Conservation (phyloP, 768 basidiomycete species). For the Mycena filopes region DNA sequence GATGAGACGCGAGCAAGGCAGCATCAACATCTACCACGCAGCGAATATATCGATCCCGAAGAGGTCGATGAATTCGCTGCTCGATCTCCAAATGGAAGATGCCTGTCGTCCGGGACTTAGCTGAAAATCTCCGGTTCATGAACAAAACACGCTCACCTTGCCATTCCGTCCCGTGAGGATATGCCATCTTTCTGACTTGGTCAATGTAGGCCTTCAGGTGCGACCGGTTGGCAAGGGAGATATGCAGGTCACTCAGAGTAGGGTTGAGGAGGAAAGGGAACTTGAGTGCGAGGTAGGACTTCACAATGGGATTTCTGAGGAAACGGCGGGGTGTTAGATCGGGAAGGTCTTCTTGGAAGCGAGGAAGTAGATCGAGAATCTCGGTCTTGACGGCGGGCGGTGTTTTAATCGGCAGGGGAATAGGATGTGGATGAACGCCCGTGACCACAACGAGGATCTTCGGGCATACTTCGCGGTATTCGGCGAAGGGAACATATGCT, state of each 20-base stretch:
- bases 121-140: no score
- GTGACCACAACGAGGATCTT: conserved; percentile 24
- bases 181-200: conserved; percentile 15
- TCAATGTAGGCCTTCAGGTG: conserved; percentile 37
- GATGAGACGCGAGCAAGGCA: no score
- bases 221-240: no score
- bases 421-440: conserved; percentile 34
- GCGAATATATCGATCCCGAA: no score
- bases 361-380: conserved; percentile 25
- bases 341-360: conserved; percentile 30
- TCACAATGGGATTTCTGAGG: conserved; percentile 34
- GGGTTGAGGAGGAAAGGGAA: conserved; percentile 30
- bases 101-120: no score
- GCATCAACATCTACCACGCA: no score
- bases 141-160: no score
- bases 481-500: no score
- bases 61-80: no score
- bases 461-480: conserved; percentile 27
- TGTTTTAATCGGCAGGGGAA: conserved; percentile 36
- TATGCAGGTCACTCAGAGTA: conserved; percentile 39
- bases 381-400: conserved; percentile 26
- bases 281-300: conserved; percentile 20
- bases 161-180: conserved; percentile 38
- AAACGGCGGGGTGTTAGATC: conserved; percentile 40
- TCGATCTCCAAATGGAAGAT: no score